Evolutionary conservation across 2,329 filamentous ascomycete genomes (phyloP).

Genomic region (Trichothecium sympodiale): DNA sequence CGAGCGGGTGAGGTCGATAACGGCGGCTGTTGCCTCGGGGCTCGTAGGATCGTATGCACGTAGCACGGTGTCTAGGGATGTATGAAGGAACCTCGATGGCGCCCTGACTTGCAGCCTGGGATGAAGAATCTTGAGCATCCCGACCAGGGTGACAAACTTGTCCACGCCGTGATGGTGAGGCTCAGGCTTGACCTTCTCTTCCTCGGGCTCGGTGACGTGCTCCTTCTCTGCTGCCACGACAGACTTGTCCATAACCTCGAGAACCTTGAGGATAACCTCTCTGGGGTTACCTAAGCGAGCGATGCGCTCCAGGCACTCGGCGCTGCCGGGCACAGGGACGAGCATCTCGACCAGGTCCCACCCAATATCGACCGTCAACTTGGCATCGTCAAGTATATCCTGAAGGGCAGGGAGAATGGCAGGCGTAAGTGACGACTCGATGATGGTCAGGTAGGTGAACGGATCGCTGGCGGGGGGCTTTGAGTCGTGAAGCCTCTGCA

Average conservation of each 20-base stretch:
- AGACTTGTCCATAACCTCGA: constrained; percentile 55
- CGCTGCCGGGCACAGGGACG: constrained; percentile 55
- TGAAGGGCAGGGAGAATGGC: constrained; percentile 58
- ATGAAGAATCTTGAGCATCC: constrained; percentile 63
- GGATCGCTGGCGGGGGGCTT: constrained; percentile 47
- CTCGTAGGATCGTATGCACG: constrained; percentile 52
- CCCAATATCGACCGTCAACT: constrained; percentile 64
- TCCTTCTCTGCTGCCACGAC: constrained; percentile 20
- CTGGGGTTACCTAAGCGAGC: constrained; percentile 69
- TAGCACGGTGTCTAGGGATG: constrained; percentile 62
- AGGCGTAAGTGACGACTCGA: constrained; percentile 61
- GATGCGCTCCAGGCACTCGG: constrained; percentile 61
- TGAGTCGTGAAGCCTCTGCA: constrained; percentile 35
- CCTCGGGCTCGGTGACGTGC: constrained; percentile 8
- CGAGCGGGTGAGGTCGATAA: constrained; percentile 60
- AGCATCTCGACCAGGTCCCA: constrained; percentile 77
- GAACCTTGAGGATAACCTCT: constrained; percentile 71
- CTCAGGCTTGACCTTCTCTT: constrained; percentile 3
- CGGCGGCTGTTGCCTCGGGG: constrained; percentile 56
- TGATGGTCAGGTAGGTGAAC: constrained; percentile 67
- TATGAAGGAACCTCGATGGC: constrained; percentile 68
- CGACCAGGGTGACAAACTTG: constrained; percentile 59
- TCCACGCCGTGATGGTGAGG: constrained; percentile 9
- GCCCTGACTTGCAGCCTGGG: constrained; percentile 65
- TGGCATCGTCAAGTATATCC: constrained; percentile 55